Base-by-base conservation (phyloP, 345 rosid genomes). In the Populus simonii region DNA sequence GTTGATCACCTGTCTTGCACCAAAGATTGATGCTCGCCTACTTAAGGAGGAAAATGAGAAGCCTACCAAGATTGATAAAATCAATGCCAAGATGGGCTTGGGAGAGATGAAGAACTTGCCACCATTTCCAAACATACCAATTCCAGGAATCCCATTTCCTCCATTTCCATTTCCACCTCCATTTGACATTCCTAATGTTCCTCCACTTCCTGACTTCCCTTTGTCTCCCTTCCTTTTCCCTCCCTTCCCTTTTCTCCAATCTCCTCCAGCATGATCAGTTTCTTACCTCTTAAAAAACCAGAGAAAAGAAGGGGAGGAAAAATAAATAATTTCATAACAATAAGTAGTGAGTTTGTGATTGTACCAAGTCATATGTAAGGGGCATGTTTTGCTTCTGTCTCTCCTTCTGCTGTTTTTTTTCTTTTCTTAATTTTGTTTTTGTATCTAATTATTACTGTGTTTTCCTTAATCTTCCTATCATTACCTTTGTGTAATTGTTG, bases 81-180 rank as follows among this genome's bases (percentile, higher is more conserved):
- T 18, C 41, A 43, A 69, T 43, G 23, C 51, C 49, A 17, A 29
- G 35, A 17, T 41, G 33, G 68, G 41, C 5, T 6, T 7, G 12
- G 68, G 45, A 69, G 79, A 69, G 22, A 69, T 36, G 79, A 76
- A 55, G 74, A 17, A 15, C 63, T 51, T 68, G 20, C 13, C 35
- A 38, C 67, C 79, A 36, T 31, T 68, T 35, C 79, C 55, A 69
- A 27, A 29, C 62, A 33, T 57, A 22, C 62, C 22, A 45, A 16
- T 71, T 49, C 70, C 68, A 10, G 68, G 76, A 38, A 61, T 78
- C 43, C 78, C 82, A 33, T 57, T 79, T 27, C 70, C 76, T 31
- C 31, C 51, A 25, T n/a, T 74, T 69, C 78, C 73, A 41, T 43
- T 68, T 6, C 82, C 82, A 27, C 78, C 82, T 73, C 74, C 74